phyloP scores from a whole-genome alignment of 2,329 filamentous ascomycete genomes.

The Talaromyces sp. region DNA sequence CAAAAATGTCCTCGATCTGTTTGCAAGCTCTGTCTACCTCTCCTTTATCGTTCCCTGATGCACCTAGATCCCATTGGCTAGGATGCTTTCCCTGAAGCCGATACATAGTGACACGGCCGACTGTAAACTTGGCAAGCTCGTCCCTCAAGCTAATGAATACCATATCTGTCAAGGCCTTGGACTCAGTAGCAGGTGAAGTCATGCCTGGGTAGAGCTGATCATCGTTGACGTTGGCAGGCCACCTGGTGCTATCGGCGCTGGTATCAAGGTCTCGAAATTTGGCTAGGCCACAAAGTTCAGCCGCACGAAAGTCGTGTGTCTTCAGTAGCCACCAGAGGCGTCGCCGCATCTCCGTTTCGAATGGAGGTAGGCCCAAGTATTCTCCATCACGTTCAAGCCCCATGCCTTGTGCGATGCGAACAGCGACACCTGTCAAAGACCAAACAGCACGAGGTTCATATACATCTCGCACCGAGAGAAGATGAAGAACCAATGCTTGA shows the following conservation, averaged over 20 bases:
- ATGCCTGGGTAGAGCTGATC: slow-evolving; percentile 31
- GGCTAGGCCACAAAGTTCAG: slow-evolving; percentile 48
- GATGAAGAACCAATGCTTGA: slow-evolving; percentile 7
- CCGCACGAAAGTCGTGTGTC: slow-evolving; percentile 43
- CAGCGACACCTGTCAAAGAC: neutral
- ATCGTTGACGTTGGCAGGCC: slow-evolving; percentile 24
- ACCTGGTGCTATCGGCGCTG: neutral
- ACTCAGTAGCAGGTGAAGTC: neutral
- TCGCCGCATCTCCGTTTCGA: slow-evolving; percentile 50
- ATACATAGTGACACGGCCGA: neutral
- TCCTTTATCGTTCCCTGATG: neutral
- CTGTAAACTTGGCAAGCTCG: neutral
- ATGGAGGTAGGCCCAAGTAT: slow-evolving; percentile 42
- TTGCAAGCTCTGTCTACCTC: slow-evolving; percentile 29
- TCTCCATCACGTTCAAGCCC: slow-evolving; percentile 50
- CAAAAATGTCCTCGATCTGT: slow-evolving; percentile 49
- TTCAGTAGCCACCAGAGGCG: slow-evolving; percentile 50
- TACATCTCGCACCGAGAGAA: neutral
- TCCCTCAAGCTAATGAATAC: neutral
- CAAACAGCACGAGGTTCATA: neutral
- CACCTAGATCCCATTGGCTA: neutral
- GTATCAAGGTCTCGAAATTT: slow-evolving; percentile 14
- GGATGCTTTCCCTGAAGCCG: neutral
- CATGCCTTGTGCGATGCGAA: slow-evolving; percentile 36
- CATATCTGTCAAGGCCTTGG: neutral